Percentiles rank a stretch among this genome's conserved stretches.
phyloP scores from a whole-genome alignment of 768 basidiomycete genomes.

The Suillus plorans region DNA sequence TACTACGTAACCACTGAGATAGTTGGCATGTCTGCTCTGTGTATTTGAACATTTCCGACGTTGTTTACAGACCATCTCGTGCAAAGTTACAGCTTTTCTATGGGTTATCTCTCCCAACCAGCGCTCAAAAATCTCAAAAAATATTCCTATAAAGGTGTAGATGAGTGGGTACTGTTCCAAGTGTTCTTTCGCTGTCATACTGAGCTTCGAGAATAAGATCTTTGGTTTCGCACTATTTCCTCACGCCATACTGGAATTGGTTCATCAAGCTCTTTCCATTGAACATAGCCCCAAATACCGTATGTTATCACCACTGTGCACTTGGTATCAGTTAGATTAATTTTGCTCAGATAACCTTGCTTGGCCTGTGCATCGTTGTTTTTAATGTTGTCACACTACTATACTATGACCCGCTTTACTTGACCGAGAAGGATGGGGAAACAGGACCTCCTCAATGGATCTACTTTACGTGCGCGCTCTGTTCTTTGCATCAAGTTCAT shows the following conservation, averaged over 20 bases:
- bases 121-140: constrained; percentile 75
- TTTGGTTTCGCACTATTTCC: constrained; percentile 67
- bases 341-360: constrained; percentile 81
- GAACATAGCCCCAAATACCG: constrained; percentile 86
- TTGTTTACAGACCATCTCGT: not conserved
- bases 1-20: not conserved
- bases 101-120: constrained; percentile 64
- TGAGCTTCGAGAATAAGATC: constrained; percentile 43
- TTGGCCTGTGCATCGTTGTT: constrained; percentile 78
- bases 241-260: constrained; percentile 90
- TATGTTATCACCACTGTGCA: constrained; percentile 35
- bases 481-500: constrained; percentile 5
- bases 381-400: constrained; percentile 83
- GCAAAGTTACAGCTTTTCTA: constrained; percentile 21
- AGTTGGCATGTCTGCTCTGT: constrained; percentile 1
- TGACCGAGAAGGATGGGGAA: constrained; percentile 63
- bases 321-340: not conserved
- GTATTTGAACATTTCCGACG: not conserved
- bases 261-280: constrained; percentile 86
- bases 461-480: constrained; percentile 74
- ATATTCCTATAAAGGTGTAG: constrained; percentile 79
- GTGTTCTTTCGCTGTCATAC: constrained; percentile 2
- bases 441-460: constrained; percentile 77
- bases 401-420: constrained; percentile 79
- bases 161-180: constrained; percentile 54